A percentile compares a stretch with the other conserved stretches of the same genome.
Conservation (phyloP, 1,139 yeast genomes). For the Ogataea hybrid region DNA sequence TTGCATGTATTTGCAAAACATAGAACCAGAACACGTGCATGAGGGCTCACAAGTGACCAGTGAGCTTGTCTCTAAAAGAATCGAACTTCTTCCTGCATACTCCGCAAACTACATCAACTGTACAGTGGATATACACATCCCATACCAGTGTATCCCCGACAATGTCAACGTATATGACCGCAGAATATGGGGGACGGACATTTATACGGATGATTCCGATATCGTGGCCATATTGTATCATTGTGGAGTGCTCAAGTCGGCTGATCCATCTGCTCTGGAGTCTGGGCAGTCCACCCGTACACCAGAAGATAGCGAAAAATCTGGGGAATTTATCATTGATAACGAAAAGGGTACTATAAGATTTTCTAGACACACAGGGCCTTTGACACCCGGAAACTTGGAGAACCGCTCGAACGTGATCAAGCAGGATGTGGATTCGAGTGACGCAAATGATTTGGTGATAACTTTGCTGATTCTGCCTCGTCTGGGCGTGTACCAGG, state of each 20-base stretch:
- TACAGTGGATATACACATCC: constrained; percentile 63
- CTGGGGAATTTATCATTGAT: constrained; percentile 4
- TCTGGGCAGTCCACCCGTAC: not conserved
- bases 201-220: constrained; percentile 93
- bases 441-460: constrained; percentile 50
- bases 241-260: constrained; percentile 53
- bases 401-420: constrained; percentile 15
- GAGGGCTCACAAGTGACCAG: constrained; percentile 27
- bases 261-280: constrained; percentile 23
- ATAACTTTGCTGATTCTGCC: constrained; percentile 76
- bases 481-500: constrained; percentile 55
- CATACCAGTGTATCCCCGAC: constrained; percentile 38
- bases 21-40: constrained; percentile 36
- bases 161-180: constrained; percentile 47
- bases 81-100: constrained; percentile 42
- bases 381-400: constrained; percentile 24
- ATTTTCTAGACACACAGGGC: constrained; percentile 8
- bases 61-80: constrained; percentile 20
- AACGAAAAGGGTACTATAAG: constrained; percentile 5
- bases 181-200: constrained; percentile 86
- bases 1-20: constrained; percentile 17
- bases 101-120: constrained; percentile 55
- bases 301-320: constrained; percentile 1
- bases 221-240: constrained; percentile 73
- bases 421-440: constrained; percentile 4